phyloP scores from a whole-genome alignment of 495 filamentous ascomycete genomes.

The Talaromyces wortmannii region DNA sequence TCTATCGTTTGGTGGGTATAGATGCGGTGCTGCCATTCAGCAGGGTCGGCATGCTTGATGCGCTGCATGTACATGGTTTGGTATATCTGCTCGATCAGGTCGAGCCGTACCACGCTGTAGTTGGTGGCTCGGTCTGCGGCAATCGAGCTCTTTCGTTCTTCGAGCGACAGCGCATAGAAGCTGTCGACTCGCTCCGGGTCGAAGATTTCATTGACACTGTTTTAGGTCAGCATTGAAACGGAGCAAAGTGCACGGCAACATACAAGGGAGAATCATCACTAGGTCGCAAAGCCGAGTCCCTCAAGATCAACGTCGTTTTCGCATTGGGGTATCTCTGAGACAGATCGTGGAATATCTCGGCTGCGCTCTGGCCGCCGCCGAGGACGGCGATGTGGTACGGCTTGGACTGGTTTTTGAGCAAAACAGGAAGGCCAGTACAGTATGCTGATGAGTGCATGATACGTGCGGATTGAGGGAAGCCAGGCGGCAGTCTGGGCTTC shows the following conservation, averaged over 20 bases:
- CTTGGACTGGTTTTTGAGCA: slow-evolving; percentile 49
- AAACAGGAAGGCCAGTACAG: slow-evolving; percentile 48
- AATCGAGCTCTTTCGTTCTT: slow-evolving; percentile 56
- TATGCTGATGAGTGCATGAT: slow-evolving; percentile 92
- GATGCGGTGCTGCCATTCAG: slow-evolving; percentile 75
- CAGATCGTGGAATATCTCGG: slow-evolving; percentile 90
- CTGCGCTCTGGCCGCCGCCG: slow-evolving; percentile 86
- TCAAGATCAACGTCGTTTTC: slow-evolving; percentile 69
- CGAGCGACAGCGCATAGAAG: slow-evolving; percentile 57
- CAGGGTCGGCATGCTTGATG: slow-evolving; percentile 60
- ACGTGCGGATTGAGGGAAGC: slow-evolving; percentile 55
- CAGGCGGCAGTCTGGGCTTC: slow-evolving; percentile 65
- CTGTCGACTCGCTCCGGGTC: slow-evolving; percentile 74
- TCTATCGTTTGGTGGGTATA: slow-evolving; percentile 57
- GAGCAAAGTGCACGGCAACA: slow-evolving; percentile 21
- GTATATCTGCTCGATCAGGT: slow-evolving; percentile 82
- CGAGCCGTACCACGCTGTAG: slow-evolving; percentile 85
- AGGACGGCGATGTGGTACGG: slow-evolving; percentile 75
- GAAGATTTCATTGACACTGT: slow-evolving; percentile 92
- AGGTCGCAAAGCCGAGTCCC: slow-evolving; percentile 71
- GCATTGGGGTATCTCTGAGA: slow-evolving; percentile 76
- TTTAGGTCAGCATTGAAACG: slow-evolving; percentile 11
- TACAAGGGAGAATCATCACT: slow-evolving; percentile 96
- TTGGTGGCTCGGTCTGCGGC: slow-evolving; percentile 71
- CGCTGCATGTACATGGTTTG: slow-evolving; percentile 78